These are phyloP conservation scores for Penicillium turbatum DNA, from an alignment of 495 filamentous ascomycete genomes.

Conservation along the genomic window DNA sequence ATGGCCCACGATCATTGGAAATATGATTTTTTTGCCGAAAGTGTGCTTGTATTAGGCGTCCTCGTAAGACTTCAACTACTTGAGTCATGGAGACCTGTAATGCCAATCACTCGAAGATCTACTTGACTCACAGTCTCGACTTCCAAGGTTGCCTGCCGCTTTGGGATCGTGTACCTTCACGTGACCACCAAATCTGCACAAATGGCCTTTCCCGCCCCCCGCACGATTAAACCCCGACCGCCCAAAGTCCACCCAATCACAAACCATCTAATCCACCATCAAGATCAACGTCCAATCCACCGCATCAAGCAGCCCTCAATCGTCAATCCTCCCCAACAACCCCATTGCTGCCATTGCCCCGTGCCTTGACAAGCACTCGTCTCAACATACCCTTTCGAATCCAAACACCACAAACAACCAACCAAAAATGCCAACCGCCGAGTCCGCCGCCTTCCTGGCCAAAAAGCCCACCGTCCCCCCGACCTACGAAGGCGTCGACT, in stretches of 20 bases:
- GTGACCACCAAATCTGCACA: conserved; percentile 7
- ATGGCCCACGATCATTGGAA: neutral
- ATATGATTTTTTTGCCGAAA: neutral
- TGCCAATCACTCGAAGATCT: neutral
- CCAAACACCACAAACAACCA: conserved; percentile 15
- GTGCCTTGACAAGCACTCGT: neutral
- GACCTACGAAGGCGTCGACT: conserved; percentile 96
- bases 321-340: neutral
- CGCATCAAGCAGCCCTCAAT: conserved; percentile 15
- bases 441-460: conserved; percentile 86
- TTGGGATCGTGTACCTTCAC: neutral
- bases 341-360: conserved; percentile 2
- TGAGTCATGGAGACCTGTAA: neutral
- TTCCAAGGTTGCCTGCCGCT: too few relatives aligned
- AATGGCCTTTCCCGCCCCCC: neutral
- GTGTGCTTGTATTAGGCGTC: too few relatives aligned
- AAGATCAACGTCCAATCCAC: conserved; percentile 19
- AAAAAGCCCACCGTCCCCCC: conserved; percentile 92
- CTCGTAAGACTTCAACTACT: too few relatives aligned
- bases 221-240: conserved; percentile 10
- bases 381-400: neutral
- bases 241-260: conserved; percentile 22
- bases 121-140: too few relatives aligned
- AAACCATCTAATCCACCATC: conserved; percentile 18
- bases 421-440: conserved; percentile 73